Base-by-base conservation (phyloP, 1,139 yeast genomes). In the Suhomyces choctaworum region DNA sequence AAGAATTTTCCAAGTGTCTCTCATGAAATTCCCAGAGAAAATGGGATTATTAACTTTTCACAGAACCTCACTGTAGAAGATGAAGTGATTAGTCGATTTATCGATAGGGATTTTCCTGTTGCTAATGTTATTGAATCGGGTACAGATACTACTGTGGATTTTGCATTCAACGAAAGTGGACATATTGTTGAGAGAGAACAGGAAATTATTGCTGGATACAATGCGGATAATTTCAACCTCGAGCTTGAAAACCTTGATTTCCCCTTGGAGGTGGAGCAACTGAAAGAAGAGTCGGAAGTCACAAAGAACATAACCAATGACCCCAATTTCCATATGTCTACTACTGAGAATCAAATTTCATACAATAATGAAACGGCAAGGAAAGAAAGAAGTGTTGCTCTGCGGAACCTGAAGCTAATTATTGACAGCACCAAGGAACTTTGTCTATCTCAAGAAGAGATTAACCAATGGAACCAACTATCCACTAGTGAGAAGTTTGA, bases 301-400 rank as follows among this genome's bases (percentile, higher is more conserved):
- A 21, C 25, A 2, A 29, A 32, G 20, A 42, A 41, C 23, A 34
- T 44, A 9, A 37, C 41, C 9, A 37, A 36, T 22, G 50, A 48
- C 22, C 39, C 46, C 6, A 36, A 41, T 20, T 47, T 47, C 25
- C 47, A 42, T 20, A 16, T 46, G 22, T 41, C 50, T 3, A 44
- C 48, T 2, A 36, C 31, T n/a, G 46, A 38, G 9, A 27, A 39
- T 9, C 36, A 26, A 13, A 29, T 29, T n/a, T 29, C 32, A 11
- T 29, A 29, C 13, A 21, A 15, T n/a, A 26, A 16, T 5, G 32
- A 16, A 7, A 7, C 16, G 4, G 4, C 8, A 7, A 8, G 8
- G 20, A 17, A 17, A 8, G 7, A 7, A 17, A 17, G 8, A 6
- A 17, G 8, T 7, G 8, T 6, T 17, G 8, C 20, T 6, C 7